Percentiles rank a stretch among this genome's conserved stretches.
phyloP scores from a whole-genome alignment of 108 stramenopile species.

The Ochromonas danica region DNA sequence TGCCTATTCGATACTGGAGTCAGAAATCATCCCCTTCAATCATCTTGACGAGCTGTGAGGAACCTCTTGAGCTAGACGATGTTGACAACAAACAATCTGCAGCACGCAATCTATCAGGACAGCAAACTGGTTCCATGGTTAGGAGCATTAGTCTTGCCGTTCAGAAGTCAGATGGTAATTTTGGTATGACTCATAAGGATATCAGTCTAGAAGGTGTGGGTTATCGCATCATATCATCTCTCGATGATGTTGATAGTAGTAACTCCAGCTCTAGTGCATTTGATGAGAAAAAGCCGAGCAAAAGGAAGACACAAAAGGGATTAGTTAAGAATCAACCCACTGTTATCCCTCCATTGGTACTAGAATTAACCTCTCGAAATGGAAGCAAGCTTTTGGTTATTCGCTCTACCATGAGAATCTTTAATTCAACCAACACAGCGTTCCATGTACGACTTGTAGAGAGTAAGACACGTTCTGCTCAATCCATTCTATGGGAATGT shows the following conservation, averaged over 20 bases:
- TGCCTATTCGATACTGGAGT: not conserved
- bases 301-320: not conserved
- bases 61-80: not conserved
- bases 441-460: not conserved
- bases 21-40: too few species aligned
- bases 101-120: not conserved
- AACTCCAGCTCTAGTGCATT: not conserved
- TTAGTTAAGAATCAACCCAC: not conserved
- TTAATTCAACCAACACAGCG: not conserved
- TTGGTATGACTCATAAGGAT: not conserved
- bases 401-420: not conserved
- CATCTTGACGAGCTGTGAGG: too few species aligned
- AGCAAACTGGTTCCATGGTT: not conserved
- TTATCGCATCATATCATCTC: not conserved
- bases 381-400: conserved; percentile 9
- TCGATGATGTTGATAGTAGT: not conserved
- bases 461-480: not conserved
- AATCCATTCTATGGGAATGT: not conserved
- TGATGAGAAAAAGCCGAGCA: not conserved
- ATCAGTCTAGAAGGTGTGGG: not conserved
- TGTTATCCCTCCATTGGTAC: not conserved
- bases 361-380: not conserved
- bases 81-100: not conserved
- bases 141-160: not conserved
- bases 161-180: not conserved